Evolutionary conservation across 2,329 filamentous ascomycete genomes (phyloP).

Genomic region (Keithomyces neogunnii): DNA sequence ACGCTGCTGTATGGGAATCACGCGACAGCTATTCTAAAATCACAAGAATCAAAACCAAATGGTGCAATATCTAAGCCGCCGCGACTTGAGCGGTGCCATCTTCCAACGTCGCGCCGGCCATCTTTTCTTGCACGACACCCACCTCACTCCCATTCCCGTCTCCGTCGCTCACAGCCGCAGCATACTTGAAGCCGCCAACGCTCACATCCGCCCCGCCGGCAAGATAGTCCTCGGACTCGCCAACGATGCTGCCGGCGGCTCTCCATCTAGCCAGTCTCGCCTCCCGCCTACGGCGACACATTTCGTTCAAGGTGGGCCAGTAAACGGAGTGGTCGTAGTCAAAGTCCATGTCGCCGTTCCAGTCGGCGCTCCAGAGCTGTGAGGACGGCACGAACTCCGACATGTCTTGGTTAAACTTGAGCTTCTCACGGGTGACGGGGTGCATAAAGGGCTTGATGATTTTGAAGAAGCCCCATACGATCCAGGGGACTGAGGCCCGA

Average conservation of each 20-base stretch:
- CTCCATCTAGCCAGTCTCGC: conserved; percentile 65
- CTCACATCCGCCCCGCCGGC: conserved; percentile 45
- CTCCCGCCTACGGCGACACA: conserved; percentile 58
- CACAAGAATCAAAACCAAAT: not conserved
- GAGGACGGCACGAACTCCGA: conserved; percentile 68
- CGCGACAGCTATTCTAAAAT: not conserved
- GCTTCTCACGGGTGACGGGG: conserved; percentile 83
- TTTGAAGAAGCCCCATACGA: conserved; percentile 92
- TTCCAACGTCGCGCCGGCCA: conserved; percentile 4
- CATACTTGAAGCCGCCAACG: conserved; percentile 22
- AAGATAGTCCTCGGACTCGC: conserved; percentile 84
- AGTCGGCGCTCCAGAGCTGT: conserved; percentile 72
- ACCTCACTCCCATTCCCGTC: conserved; percentile 3
- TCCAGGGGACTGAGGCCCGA: conserved; percentile 63
- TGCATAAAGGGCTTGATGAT: conserved; percentile 95
- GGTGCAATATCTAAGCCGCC: not conserved
- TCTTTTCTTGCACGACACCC: conserved; percentile 9
- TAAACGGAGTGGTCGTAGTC: conserved; percentile 83
- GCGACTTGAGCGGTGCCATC: not conserved
- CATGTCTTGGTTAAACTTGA: conserved; percentile 96
- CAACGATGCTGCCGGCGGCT: conserved; percentile 68
- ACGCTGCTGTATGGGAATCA: too few species aligned
- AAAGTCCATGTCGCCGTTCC: conserved; percentile 73
- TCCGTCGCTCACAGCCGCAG: not conserved
- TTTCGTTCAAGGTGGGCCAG: conserved; percentile 75